Percentiles rank a stretch among this genome's conserved stretches.
Conservation (phyloP, 768 basidiomycete genomes). For the Cubamyces lactineus region DNA sequence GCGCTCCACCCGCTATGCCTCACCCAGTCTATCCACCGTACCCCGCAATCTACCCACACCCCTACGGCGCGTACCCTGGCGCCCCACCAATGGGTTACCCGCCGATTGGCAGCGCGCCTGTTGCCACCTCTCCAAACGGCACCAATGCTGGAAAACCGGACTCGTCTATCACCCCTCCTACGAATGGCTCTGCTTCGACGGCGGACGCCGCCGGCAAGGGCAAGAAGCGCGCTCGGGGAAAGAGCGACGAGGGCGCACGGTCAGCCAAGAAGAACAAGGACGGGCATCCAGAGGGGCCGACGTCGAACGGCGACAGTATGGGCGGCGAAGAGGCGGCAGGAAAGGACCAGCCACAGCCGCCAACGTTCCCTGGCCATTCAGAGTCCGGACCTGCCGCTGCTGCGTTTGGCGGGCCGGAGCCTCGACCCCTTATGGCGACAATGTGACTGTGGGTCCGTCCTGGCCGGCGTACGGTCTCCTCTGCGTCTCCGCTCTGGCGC, state of each 20-base stretch:
- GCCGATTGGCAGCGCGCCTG: conserved; percentile 22
- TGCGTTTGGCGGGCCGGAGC: conserved; percentile 24
- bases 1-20: conserved; percentile 34
- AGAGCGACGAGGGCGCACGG: conserved; percentile 35
- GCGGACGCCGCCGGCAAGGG: conserved; percentile 31
- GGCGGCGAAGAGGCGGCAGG: conserved; percentile 10
- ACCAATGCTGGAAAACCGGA: conserved; percentile 27
- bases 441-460: conserved; percentile 15
- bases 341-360: conserved; percentile 19
- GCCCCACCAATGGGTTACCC: conserved; percentile 29
- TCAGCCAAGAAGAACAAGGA: conserved; percentile 41
- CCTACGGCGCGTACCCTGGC: conserved; percentile 27
- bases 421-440: conserved; percentile 25
- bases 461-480: background rate
- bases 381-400: conserved; percentile 18
- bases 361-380: conserved; percentile 12
- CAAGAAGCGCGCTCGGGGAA: conserved; percentile 31
- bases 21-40: conserved; percentile 41
- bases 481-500: background rate
- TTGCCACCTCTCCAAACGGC: conserved; percentile 31
- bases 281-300: conserved; percentile 8
- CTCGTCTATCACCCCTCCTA: conserved; percentile 14
- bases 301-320: conserved; percentile 3
- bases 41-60: conserved; percentile 42
- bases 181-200: conserved; percentile 28